Evolutionary conservation across 169 alveolate genomes (phyloP), one percentile per base, ranked within the genome.

Genomic region (Amoebophrya sp.): DNA sequence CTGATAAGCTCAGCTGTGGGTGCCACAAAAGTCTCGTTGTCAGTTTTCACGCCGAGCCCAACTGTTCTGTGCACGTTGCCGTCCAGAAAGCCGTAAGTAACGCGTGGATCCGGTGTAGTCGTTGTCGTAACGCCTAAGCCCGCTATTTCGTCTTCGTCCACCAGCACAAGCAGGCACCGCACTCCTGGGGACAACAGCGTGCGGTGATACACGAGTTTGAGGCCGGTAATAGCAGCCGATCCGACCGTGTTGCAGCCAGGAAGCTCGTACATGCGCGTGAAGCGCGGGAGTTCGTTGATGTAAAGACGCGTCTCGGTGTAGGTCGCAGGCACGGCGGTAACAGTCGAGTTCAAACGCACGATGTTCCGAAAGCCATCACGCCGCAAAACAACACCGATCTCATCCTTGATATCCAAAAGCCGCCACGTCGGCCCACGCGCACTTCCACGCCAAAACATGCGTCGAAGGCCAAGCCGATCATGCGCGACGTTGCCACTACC

Each of bases 201-300:
- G 2, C 83, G 2, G 33, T 65, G 83, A 36, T 65, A 65, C 83
- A 65, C 83, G 38, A 26, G 18, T 36, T 65, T 65, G 38, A 65
- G 83, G 33, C 33, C 2, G 3, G 2, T 18, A 29, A 65, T 1
- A 10, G 18, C 3, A 29, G 2, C 26, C 83, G 83, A 6, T 10
- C 83, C 83, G 33, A 65, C 83, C 36, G 36, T 65, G 83, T 18
- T 65, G 83, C 83, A 65, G 33, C 83, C 83, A 29, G 83, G 83
- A 29, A 65, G 83, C 83, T 65, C 83, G 26, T 65, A 65, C 36
- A 10, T 18, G 36, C 2, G 10, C 33, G n/a, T 36, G 26, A 65
- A 65, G 33, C 83, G 33, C 83, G 83, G 83, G 12, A 65, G 33
- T 18, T 65, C 83, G 83, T 65, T 65, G 36, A 65, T 26, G 83